Base-by-base conservation (phyloP, 1,284 basidiomycete genomes). In the Farysia itapuensis region DNA sequence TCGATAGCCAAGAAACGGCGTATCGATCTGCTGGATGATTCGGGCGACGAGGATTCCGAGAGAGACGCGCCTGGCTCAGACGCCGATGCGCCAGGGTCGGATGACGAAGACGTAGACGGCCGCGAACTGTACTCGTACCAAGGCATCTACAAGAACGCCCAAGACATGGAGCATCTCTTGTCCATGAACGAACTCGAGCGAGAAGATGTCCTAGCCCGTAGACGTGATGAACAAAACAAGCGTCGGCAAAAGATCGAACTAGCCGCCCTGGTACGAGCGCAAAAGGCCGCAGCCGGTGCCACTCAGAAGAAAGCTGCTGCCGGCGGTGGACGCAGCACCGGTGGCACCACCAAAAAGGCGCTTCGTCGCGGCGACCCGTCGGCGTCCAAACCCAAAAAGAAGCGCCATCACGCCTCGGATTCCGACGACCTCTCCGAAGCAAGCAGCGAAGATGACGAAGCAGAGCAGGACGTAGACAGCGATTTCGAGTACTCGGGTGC, bases 151-250 rank as follows among this genome's bases (percentile, higher is more conserved):
- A 83, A 84, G 47, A 84, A 91, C 68, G 88, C 90, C 65, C 82
- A 80, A 4, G 93, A 96, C 76, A 84, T 87, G 70, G 83, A 87
- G 61, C 79, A 81, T 89, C 80, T 96, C 30, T 79, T 90, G 68
- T 77, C 80, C 22, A 82, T 94, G 82, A 84, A 87, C 29, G 92
- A 96, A 77, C 82, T 95, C 56, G 87, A 93, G 54, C 84, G 93
- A 35, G 92, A 96, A 77, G 84, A 85, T 20, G 87, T 90, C 40
- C 81, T 96, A 12, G 86, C 88, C 0, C 80, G 84, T 41, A 84
- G 92, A 7, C 80, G 84, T 34, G 90, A 92, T 51, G 86, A 91
- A 77, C 84, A 88, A 78, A 86, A 90, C 72, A 82, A 84, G 58
- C 81, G 85, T 48, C 82, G 85, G 63, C 88, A 91, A 78, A 84